Conservation (phyloP, 177 flowering plant species). For the Telopea speciosissima region DNA sequence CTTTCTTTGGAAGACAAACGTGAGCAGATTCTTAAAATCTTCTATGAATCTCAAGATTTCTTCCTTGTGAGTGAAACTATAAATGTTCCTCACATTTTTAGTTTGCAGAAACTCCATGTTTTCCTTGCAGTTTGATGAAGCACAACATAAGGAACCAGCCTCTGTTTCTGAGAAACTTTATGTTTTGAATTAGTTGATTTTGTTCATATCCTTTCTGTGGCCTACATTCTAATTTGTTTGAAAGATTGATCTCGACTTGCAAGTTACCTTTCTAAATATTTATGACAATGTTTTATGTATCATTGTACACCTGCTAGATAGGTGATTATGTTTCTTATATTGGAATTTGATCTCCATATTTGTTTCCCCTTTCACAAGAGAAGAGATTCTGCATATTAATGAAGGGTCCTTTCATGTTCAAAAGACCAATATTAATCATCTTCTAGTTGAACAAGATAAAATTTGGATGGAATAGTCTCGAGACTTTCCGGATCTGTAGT, state of each 20-base stretch:
- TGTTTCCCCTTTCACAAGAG: background rate
- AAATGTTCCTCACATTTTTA: background rate
- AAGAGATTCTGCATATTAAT: background rate
- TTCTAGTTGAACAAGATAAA: no score
- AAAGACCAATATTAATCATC: no score
- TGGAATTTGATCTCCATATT: background rate
- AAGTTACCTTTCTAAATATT: background rate
- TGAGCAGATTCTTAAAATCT: slow-evolving; percentile 89
- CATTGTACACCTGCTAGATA: background rate
- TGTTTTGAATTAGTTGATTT: no score
- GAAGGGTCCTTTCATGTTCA: no score
- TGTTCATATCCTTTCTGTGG: background rate
- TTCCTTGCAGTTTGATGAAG: background rate
- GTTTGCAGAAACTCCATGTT: background rate
- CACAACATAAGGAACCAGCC: background rate
- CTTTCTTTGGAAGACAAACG: slow-evolving; percentile 97
- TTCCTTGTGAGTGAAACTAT: slow-evolving; percentile 61
- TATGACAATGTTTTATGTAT: background rate
- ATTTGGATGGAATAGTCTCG: no score
- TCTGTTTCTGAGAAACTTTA: background rate
- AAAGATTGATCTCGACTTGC: background rate
- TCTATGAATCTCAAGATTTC: slow-evolving; percentile 89
- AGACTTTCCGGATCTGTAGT: no score
- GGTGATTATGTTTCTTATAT: no score
- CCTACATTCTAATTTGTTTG: background rate